These are phyloP conservation scores for Scutellaria baicalensis DNA, from an alignment of 257 asterid genomes.

Conservation along the genomic window DNA sequence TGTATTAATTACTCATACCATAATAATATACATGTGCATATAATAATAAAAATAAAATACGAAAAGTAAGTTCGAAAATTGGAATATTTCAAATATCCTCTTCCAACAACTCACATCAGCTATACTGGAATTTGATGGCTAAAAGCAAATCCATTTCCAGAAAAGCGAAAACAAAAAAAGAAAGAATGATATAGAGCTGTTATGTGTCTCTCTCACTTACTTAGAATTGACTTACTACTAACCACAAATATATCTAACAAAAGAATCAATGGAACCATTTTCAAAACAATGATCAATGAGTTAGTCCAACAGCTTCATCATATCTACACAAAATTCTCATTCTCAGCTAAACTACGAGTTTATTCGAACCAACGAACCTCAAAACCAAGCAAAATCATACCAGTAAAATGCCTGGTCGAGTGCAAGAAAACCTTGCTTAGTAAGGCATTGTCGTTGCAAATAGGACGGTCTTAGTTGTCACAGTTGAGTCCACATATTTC, in stretches of 20 bases:
- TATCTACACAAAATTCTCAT: conserved; percentile 11
- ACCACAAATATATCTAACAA: conserved; percentile 8
- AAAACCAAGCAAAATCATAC: neutral
- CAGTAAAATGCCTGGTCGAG: too few relatives aligned
- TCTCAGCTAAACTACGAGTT: neutral
- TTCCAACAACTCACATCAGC: too few relatives aligned
- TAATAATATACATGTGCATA: too few relatives aligned
- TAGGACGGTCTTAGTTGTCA: conserved; percentile 26
- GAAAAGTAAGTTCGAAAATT: too few relatives aligned
- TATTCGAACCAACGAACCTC: neutral
- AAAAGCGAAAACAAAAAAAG: too few relatives aligned
- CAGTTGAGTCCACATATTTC: conserved; percentile 78
- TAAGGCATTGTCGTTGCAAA: too few relatives aligned
- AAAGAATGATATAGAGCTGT: neutral
- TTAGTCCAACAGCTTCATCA: conserved; percentile 2
- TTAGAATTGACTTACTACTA: neutral
- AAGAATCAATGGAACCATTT: conserved; percentile 24
- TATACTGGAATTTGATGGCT: too few relatives aligned
- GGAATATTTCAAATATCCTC: too few relatives aligned
- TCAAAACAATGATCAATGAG: conserved; percentile 5
- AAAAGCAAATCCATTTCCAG: too few relatives aligned
- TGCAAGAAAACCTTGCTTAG: too few relatives aligned
- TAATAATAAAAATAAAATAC: too few relatives aligned
- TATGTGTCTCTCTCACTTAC: neutral
- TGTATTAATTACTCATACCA: too few relatives aligned